phyloP scores from a whole-genome alignment of 768 basidiomycete genomes.

The Leccinellum albellum region DNA sequence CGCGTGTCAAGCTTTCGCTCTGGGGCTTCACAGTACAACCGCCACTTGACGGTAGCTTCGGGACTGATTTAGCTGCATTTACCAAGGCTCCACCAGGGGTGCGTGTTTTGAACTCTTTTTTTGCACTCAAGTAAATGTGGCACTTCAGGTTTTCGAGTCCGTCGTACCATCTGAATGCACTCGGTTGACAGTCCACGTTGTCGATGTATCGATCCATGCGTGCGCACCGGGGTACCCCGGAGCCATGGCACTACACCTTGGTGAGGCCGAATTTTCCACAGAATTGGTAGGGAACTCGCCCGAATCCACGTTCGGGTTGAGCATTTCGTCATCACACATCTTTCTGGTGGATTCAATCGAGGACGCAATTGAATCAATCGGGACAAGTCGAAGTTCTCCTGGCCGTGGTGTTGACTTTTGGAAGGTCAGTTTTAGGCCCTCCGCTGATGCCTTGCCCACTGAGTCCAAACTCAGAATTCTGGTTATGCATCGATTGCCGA shows the following conservation, averaged over 20 bases:
- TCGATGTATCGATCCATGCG: constrained; percentile 63
- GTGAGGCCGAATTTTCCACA: constrained; percentile 65
- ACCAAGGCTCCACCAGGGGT: constrained; percentile 86
- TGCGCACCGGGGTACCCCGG: constrained; percentile 59
- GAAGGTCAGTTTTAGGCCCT: constrained; percentile 51
- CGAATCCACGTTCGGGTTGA: constrained; percentile 49
- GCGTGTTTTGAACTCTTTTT: constrained; percentile 30
- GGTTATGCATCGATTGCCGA: constrained; percentile 72
- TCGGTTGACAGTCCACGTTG: constrained; percentile 56
- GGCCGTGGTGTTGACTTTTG: constrained; percentile 48
- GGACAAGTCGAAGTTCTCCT: constrained; percentile 16
- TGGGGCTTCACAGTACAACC: constrained; percentile 62
- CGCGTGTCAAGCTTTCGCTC: constrained; percentile 60
- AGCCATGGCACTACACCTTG: constrained; percentile 62
- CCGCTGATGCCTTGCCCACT: neutral
- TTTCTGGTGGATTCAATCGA: constrained; percentile 54
- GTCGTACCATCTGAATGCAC: constrained; percentile 90
- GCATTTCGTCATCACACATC: constrained; percentile 46
- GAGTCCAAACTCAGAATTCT: constrained; percentile 36
- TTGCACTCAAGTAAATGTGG: neutral
- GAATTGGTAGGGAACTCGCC: constrained; percentile 67
- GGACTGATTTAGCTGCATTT: constrained; percentile 58
- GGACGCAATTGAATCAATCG: constrained; percentile 22
- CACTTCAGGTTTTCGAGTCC: constrained; percentile 76
- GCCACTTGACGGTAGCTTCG: constrained; percentile 60